phyloP scores from a whole-genome alignment of 108 stramenopile species.

The Cylindrotheca fusiformis region DNA sequence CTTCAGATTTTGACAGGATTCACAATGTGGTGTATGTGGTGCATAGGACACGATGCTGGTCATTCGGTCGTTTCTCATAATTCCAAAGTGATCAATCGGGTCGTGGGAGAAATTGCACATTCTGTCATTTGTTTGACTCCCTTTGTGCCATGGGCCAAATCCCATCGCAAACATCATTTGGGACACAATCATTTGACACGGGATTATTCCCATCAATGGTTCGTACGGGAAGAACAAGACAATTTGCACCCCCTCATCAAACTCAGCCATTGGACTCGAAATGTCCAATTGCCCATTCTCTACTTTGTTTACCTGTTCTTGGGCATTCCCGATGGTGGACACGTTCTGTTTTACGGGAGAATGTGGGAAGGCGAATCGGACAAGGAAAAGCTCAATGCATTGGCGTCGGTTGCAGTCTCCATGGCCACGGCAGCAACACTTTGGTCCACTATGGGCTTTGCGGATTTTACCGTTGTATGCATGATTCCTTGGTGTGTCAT shows the following conservation, averaged over 20 bases:
- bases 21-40: conserved; percentile 82
- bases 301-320: conserved; percentile 65
- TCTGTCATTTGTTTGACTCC: conserved; percentile 66
- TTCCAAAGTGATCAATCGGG: conserved; percentile 40
- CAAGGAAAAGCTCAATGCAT: conserved; percentile 46
- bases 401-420: conserved; percentile 45
- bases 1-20: conserved; percentile 64
- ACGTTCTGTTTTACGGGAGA: conserved; percentile 66
- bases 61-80: conserved; percentile 54
- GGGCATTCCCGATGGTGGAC: conserved; percentile 72
- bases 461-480: conserved; percentile 67
- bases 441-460: conserved; percentile 48
- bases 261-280: conserved; percentile 41
- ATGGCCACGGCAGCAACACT: conserved; percentile 46
- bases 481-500: conserved; percentile 72
- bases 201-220: conserved; percentile 80
- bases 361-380: conserved; percentile 66
- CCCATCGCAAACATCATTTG: conserved; percentile 59
- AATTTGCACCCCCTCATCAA: conserved; percentile 47
- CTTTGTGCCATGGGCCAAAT: conserved; percentile 57
- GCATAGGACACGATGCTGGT: conserved; percentile 78
- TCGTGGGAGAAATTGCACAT: conserved; percentile 68
- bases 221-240: conserved; percentile 55
- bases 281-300: conserved; percentile 59
- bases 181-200: conserved; percentile 61